Evolutionary conservation across 441 rosid genomes (phyloP).

Genomic region (Arabidopsis hybrid): DNA sequence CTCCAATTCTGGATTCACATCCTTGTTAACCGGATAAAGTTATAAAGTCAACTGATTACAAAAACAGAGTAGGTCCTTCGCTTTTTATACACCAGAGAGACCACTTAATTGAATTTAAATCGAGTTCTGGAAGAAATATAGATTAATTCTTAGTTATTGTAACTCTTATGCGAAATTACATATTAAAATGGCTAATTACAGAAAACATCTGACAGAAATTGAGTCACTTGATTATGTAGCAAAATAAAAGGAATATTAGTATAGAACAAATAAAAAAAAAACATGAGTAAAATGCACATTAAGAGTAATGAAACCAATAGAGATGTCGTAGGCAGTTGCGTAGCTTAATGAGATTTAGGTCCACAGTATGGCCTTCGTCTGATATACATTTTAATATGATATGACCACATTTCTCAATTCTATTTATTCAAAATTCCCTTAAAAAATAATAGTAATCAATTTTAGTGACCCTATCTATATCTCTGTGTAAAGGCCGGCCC

Average conservation of each 20-base stretch:
- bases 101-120: neutral
- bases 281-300: constrained; percentile 15
- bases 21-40: constrained; percentile 38
- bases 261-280: neutral
- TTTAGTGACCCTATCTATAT: constrained; percentile 39
- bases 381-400: constrained; percentile 14
- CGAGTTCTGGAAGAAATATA: neutral
- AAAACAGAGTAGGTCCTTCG: constrained; percentile 10
- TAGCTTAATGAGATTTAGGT: constrained; percentile 36
- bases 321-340: constrained; percentile 32
- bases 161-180: neutral
- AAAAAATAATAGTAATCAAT: constrained; percentile 3
- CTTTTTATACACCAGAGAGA: neutral
- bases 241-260: neutral
- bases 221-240: neutral
- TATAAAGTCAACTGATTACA: constrained; percentile 37
- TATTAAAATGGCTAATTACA: neutral
- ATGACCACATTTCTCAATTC: constrained; percentile 28
- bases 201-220: neutral
- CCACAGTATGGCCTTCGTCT: constrained; percentile 39
- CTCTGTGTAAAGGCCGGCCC: constrained; percentile 47
- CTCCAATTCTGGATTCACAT: constrained; percentile 31
- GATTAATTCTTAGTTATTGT: neutral
- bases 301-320: constrained; percentile 17
- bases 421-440: constrained; percentile 16